Evolutionary conservation across 129 eudicot genomes (phyloP), one percentile per base, ranked within the genome.

Genomic region (Heracleum sosnowskyi): DNA sequence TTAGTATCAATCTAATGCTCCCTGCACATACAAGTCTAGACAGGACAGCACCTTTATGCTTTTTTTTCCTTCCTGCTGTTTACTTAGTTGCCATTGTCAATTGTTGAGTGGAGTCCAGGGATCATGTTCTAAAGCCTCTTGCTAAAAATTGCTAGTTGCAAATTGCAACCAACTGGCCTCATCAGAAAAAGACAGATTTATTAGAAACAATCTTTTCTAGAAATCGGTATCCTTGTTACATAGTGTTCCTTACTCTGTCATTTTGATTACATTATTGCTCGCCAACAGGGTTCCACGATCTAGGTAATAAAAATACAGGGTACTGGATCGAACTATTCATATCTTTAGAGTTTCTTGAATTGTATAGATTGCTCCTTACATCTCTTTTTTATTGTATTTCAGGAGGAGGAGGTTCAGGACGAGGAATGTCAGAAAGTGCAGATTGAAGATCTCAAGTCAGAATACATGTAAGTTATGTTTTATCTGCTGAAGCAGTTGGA

Each of bases 381-480:
- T 66, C 39, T 31, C 72, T 64, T 66, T 18, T 31, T 20, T 66
- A 15, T 78, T 76, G 20, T 77, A 51, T 35, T 10, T 34, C 77
- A 85, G 68, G 87, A 81, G 79, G 84, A 80, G 60, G 94, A 83
- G 29, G 77, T 81, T 35, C 74, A 75, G 16, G 92, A 89, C 83
- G 66, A 83, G 73, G 96, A 89, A 42, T 49, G 36, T 47, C 84
- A 89, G 70, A 89, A 87, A 83, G 85, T 78, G 71, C 92, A 93
- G 82, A 80, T 89, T 29, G 86, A 71, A 57, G 85, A 82, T 72
- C 91, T 94, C 74, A 87, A 86, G 80, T 24, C 22, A 35, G 87
- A 81, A 81, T 87, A 89, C 29, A 69, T 76, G 98, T 91, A 91
- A 47, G 87, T 63, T 72, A 12, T 18, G 10, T 36, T 72, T 46